These are phyloP conservation scores for Camelina sativa DNA, from an alignment of 345 rosid species.

Conservation along the genomic window DNA sequence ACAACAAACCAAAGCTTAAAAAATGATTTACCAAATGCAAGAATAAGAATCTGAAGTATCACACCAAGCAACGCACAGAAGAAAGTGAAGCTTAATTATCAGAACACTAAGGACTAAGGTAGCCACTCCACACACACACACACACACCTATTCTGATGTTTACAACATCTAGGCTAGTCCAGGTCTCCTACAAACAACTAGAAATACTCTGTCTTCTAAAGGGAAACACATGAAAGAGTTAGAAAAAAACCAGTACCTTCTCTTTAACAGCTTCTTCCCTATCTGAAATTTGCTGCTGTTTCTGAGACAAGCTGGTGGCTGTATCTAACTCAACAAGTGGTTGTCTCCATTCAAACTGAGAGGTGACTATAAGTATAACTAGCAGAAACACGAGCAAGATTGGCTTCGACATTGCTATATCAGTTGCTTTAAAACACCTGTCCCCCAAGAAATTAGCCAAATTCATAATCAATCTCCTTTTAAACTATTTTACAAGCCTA, in stretches of 20 bases:
- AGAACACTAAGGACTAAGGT: not conserved
- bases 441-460: slow-evolving; percentile 7
- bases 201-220: not conserved
- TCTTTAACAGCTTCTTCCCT: slow-evolving; percentile 82
- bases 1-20: not conserved
- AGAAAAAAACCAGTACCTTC: slow-evolving; percentile 54
- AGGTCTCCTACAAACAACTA: not conserved
- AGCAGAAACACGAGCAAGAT: slow-evolving; percentile 71
- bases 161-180: too few relatives aligned
- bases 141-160: too few relatives aligned
- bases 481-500: slow-evolving; percentile 3
- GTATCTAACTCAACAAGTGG: slow-evolving; percentile 71
- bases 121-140: not conserved
- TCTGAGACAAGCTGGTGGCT: slow-evolving; percentile 49
- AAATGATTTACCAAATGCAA: not conserved
- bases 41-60: not conserved
- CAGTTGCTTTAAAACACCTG: slow-evolving; percentile 49
- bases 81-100: not conserved
- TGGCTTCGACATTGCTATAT: slow-evolving; percentile 66
- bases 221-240: not conserved
- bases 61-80: not conserved
- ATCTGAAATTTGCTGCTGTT: slow-evolving; percentile 57
- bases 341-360: slow-evolving; percentile 96
- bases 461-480: not conserved
- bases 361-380: slow-evolving; percentile 74